Evolutionary conservation across 306 rosid species (phyloP).

Genomic region (Rosa multiflora): DNA sequence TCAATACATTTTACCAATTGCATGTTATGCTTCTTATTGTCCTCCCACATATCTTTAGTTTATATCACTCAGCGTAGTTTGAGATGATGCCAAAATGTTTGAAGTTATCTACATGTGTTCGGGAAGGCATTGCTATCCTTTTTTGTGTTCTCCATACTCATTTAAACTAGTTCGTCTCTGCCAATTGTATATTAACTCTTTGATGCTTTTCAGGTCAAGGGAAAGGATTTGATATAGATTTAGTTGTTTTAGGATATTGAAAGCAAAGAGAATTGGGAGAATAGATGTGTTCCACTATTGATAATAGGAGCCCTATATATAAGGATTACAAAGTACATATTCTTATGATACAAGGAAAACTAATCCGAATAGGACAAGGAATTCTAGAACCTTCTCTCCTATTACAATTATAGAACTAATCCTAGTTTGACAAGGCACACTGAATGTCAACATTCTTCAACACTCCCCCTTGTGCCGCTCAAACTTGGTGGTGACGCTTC

Average conservation of each 20-base stretch:
- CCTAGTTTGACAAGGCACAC: no score
- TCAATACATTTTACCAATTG: neutral
- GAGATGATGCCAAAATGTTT: neutral
- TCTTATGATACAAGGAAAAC: no score
- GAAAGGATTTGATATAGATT: constrained; percentile 80
- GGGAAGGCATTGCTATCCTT: neutral
- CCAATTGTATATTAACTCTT: neutral
- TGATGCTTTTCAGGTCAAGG: constrained; percentile 78
- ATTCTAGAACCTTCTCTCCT: no score
- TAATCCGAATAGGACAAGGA: no score
- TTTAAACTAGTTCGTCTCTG: constrained; percentile 2
- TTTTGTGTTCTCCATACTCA: neutral
- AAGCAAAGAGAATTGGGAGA: no score
- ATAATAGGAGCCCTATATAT: no score
- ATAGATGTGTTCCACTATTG: no score
- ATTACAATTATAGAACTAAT: no score
- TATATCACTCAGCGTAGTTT: neutral
- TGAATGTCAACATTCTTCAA: no score
- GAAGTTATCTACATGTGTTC: neutral
- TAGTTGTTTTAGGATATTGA: constrained; percentile 19
- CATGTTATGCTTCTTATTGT: neutral
- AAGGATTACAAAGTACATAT: no score
- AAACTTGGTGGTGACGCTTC: no score
- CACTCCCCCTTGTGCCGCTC: no score
- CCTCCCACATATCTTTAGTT: neutral